These are phyloP conservation scores for Firmiana major DNA, from an alignment of 345 rosid genomes.

Conservation along the genomic window DNA sequence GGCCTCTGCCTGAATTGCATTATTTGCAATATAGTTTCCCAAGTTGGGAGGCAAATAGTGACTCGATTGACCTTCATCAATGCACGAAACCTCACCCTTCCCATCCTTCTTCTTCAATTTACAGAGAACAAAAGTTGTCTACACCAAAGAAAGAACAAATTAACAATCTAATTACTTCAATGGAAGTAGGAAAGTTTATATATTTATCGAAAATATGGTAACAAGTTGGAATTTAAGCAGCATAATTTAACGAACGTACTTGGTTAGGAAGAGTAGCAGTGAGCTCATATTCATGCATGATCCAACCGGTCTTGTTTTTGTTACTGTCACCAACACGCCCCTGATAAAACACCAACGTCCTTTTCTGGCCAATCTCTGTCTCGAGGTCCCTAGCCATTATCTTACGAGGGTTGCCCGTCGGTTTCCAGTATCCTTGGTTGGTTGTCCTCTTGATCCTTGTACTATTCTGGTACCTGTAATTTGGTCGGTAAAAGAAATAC, in stretches of 20 bases:
- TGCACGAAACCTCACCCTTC: slow-evolving; percentile 1
- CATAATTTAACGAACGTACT: background rate
- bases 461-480: slow-evolving; percentile 1
- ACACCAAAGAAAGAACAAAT: background rate
- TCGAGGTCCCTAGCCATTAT: background rate
- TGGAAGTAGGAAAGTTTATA: background rate
- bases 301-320: slow-evolving; percentile 26
- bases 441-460: slow-evolving; percentile 7
- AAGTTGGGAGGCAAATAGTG: slow-evolving; percentile 9
- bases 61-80: background rate
- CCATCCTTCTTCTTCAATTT: slow-evolving; percentile 13
- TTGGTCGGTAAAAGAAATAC: slow-evolving; percentile 15
- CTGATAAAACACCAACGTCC: slow-evolving; percentile 32
- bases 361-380: slow-evolving; percentile 29
- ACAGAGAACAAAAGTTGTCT: slow-evolving; percentile 12
- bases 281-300: slow-evolving; percentile 35
- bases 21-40: background rate
- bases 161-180: background rate
- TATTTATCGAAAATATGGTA: background rate
- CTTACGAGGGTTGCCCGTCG: background rate
- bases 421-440: slow-evolving; percentile 15
- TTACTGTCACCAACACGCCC: slow-evolving; percentile 3
- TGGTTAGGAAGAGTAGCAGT: slow-evolving; percentile 15
- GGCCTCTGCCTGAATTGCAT: slow-evolving; percentile 3
- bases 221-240: background rate